Conservation (phyloP, 2,329 filamentous ascomycete genomes). For the Thermothelomyces thermophilus region DNA sequence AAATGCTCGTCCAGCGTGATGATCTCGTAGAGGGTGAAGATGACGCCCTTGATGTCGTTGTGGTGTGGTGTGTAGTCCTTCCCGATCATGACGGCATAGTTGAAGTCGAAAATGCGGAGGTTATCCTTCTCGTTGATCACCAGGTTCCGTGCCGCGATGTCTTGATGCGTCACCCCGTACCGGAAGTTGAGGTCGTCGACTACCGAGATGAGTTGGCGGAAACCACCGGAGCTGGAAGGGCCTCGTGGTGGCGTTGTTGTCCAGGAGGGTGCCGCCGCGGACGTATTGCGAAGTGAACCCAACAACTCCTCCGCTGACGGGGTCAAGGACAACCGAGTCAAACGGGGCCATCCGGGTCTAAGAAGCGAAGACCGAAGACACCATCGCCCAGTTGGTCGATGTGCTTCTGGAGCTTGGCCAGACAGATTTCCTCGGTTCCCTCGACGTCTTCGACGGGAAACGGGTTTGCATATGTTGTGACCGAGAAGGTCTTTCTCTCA, state of each 20-base stretch:
- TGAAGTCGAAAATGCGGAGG: conserved; percentile 23
- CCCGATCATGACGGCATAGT: conserved; percentile 1
- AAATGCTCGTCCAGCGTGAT: conserved; percentile 11
- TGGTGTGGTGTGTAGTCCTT: conserved; percentile 2
- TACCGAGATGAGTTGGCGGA: conserved; percentile 31
- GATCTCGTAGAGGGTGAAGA: conserved; percentile 14
- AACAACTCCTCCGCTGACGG: background rate
- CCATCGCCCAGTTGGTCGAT: background rate
- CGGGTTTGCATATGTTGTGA: background rate
- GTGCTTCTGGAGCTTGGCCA: background rate
- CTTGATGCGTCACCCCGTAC: conserved; percentile 34
- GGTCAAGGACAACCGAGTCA: conserved; percentile 5
- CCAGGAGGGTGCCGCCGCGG: conserved; percentile 6
- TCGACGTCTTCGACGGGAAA: background rate
- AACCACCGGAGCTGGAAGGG: conserved; percentile 33
- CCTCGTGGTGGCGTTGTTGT: conserved; percentile 7
- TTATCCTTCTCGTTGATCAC: conserved; percentile 31
- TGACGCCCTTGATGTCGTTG: conserved; percentile 12
- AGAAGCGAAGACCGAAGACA: conserved; percentile 2
- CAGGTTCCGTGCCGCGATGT: conserved; percentile 34
- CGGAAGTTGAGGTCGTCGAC: conserved; percentile 35
- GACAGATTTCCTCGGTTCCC: background rate
- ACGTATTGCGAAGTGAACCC: conserved; percentile 5
- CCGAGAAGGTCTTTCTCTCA: background rate
- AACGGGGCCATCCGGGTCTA: background rate